Conservation (phyloP, 768 basidiomycete genomes). For the Mycena crocata region DNA sequence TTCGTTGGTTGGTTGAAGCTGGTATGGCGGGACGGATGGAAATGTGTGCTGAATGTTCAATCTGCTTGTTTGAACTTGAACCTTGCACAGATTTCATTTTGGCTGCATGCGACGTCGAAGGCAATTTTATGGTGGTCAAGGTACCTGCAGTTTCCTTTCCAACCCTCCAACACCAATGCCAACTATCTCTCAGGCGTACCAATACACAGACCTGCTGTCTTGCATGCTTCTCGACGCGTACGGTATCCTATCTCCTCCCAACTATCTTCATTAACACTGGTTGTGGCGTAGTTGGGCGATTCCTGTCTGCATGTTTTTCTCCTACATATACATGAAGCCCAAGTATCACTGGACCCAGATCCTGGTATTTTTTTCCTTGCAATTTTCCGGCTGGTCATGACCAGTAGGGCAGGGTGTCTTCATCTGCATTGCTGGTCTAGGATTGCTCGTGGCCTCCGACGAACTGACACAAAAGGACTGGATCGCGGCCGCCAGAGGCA, state of each 20-base stretch:
- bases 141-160: conserved; percentile 41
- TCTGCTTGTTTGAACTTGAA: background rate
- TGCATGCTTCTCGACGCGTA: conserved; percentile 94
- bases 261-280: background rate
- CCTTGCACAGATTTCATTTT: conserved; percentile 73
- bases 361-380: conserved; percentile 58
- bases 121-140: conserved; percentile 88
- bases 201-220: conserved; percentile 88
- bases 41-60: conserved; percentile 63
- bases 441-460: conserved; percentile 84
- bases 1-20: conserved; percentile 85
- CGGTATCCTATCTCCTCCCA: conserved; percentile 34
- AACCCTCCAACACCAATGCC: conserved; percentile 9
- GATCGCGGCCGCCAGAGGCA: conserved; percentile 70
- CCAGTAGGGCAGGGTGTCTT: conserved; percentile 65
- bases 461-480: conserved; percentile 82
- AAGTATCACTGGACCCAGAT: conserved; percentile 88
- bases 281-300: conserved; percentile 78
- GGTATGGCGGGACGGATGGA: conserved; percentile 84
- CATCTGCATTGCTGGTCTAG: conserved; percentile 81
- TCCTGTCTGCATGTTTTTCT: conserved; percentile 86
- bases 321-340: conserved; percentile 85
- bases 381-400: background rate
- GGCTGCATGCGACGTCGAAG: conserved; percentile 87
- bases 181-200: conserved; percentile 66